phyloP scores from a whole-genome alignment of 192 early-diverging fungal genomes.

The Rhizoclosmatium globosum region DNA sequence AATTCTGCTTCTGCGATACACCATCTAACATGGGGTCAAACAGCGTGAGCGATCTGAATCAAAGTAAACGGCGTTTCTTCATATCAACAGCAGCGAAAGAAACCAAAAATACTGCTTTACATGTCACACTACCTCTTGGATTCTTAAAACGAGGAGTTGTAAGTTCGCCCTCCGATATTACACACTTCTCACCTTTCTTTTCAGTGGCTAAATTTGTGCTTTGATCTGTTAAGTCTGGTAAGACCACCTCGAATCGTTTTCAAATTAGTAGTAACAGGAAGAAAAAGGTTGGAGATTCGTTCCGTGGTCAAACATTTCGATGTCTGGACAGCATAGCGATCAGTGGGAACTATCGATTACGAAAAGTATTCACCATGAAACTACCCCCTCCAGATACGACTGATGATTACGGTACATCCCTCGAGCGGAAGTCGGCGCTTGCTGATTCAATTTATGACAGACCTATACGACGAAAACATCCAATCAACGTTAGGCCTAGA shows the following conservation, averaged over 20 bases:
- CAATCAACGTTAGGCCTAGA: slow-evolving; percentile 11
- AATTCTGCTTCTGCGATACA: slow-evolving; percentile 15
- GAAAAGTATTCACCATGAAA: slow-evolving; percentile 56
- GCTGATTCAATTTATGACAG: background rate
- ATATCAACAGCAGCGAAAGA: slow-evolving; percentile 45
- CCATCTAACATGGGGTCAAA: slow-evolving; percentile 21
- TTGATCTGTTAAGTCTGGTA: slow-evolving; percentile 49
- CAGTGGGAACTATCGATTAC: slow-evolving; percentile 44
- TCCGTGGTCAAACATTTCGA: slow-evolving; percentile 47
- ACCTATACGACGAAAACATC: slow-evolving; percentile 12
- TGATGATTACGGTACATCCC: background rate
- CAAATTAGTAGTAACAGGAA: background rate
- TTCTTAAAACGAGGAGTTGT: slow-evolving; percentile 36
- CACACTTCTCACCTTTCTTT: slow-evolving; percentile 1
- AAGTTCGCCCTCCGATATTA: slow-evolving; percentile 8
- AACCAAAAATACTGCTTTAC: slow-evolving; percentile 52
- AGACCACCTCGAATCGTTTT: background rate
- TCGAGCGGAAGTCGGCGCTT: too few species aligned
- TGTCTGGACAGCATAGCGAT: slow-evolving; percentile 45
- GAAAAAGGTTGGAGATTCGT: slow-evolving; percentile 40
- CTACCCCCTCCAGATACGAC: slow-evolving; percentile 34
- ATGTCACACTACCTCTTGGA: slow-evolving; percentile 46
- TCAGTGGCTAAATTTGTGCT: slow-evolving; percentile 57
- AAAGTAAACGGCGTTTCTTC: slow-evolving; percentile 51
- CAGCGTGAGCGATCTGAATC: slow-evolving; percentile 50